Evolutionary conservation across 805 yeast species (phyloP).

Genomic region (Brettanomyces nanus): DNA sequence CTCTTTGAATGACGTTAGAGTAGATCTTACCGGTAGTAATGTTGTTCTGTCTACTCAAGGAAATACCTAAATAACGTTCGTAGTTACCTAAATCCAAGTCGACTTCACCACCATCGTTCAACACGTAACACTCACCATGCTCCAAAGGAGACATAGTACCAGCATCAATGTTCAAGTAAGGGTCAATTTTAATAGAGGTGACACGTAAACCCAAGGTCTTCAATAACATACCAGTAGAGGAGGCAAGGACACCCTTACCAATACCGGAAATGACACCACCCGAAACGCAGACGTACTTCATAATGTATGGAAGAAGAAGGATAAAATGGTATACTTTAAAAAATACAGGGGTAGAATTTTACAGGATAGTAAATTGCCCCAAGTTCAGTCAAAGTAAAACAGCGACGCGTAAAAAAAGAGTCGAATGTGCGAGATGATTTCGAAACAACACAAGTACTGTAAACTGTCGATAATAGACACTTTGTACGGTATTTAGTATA

Average conservation of each 20-base stretch:
- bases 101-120: constrained; percentile 98
- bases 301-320: constrained; percentile 22
- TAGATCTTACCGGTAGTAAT: constrained; percentile 98
- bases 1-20: constrained; percentile 86
- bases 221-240: constrained; percentile 90
- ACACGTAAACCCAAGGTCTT: constrained; percentile 92
- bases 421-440: no score
- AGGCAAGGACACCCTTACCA: constrained; percentile 97
- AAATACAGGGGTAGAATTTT: constrained; percentile 1
- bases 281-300: constrained; percentile 99
- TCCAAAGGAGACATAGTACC: constrained; percentile 99
- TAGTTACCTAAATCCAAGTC: constrained; percentile 97
- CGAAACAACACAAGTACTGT: no score
- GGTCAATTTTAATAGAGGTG: constrained; percentile 96
- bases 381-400: constrained; percentile 1
- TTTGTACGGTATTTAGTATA: background rate
- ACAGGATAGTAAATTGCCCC: constrained; percentile 2
- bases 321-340: background rate
- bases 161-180: constrained; percentile 98
- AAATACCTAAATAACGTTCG: constrained; percentile 91
- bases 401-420: no score
- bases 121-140: constrained; percentile 97
- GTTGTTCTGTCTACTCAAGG: constrained; percentile 89
- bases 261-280: constrained; percentile 99
- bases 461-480: no score